Evolutionary conservation across 2,329 filamentous ascomycete species (phyloP), one percentile per base, ranked within the genome.

Genomic region (Ophiostoma montium): DNA sequence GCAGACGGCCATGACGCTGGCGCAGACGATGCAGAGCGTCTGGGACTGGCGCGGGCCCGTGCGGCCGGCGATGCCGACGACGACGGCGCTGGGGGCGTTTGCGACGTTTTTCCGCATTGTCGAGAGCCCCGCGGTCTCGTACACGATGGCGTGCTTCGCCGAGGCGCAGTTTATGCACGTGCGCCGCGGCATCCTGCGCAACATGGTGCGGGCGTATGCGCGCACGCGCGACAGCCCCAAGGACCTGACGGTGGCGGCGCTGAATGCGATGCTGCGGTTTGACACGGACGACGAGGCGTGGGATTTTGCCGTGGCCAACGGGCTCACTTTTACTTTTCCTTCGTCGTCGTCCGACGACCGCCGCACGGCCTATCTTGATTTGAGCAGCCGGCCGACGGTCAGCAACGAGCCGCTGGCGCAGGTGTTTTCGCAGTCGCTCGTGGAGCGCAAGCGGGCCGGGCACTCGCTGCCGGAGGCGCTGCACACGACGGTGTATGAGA

Each of bases 131-230:
- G 63, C 67, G 15, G 72, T 81, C 2, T 82, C 80, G 0, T 84
- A 83, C 58, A 81, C 77, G 1, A 81, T 83, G 76, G 80, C 78
- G 13, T 83, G 80, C 56, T 74, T 84, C 52, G 78, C 78, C 7
- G 79, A 83, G 57, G 75, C 79, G n/a, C 77, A 81, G 57, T 82
- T 84, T 51, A 74, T 75, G 36, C 67, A 70, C 33, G 65, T 82
- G 31, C 76, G 80, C 36, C 75, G 76, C 48, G 69, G 71, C 12
- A 73, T 80, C 15, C 60, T 83, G 16, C 70, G 70, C 48, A 71
- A 72, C 15, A 63, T 82, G 19, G 70, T 74, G 46, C 69, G 65
- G 49, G 69, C 74, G 1, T 76, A 80, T 53, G 68, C 73, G 2
- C 70, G 77, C 50, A 74, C 74, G 21, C 70, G 75, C 52, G 72